phyloP scores from a whole-genome alignment of 371 early-diverging fungal genomes.

The Apophysomyces elegans region DNA sequence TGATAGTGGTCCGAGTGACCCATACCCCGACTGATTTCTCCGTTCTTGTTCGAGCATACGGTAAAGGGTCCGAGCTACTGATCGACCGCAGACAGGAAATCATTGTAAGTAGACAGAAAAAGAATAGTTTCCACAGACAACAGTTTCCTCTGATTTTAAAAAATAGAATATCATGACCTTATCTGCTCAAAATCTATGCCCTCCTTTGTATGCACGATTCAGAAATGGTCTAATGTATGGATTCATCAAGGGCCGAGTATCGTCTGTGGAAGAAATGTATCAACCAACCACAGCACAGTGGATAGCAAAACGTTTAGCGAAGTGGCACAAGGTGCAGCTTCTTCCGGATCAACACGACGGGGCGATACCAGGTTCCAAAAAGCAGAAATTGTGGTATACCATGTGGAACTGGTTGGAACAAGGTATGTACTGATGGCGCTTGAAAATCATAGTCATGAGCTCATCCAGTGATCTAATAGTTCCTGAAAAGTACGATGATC shows the following conservation, averaged over 20 bases:
- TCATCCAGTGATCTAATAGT: constrained; percentile 40
- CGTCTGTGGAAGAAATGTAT: constrained; percentile 72
- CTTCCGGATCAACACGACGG: constrained; percentile 19
- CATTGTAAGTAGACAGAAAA: constrained; percentile 59
- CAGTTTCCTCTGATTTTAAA: not conserved
- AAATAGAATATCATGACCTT: constrained; percentile 82
- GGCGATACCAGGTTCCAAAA: constrained; percentile 15
- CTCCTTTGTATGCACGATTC: constrained; percentile 87
- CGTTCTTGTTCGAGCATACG: constrained; percentile 89
- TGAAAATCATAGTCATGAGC: not conserved
- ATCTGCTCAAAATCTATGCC: constrained; percentile 71
- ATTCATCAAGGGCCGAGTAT: constrained; percentile 78
- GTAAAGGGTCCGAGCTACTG: constrained; percentile 81
- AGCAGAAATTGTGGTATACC: constrained; percentile 75
- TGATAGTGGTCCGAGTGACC: constrained; percentile 75
- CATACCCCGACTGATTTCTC: constrained; percentile 64
- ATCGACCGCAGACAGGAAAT: constrained; percentile 92
- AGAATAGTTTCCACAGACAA: not conserved
- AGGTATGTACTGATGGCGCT: constrained; percentile 40
- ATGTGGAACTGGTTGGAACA: constrained; percentile 82
- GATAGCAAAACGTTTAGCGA: constrained; percentile 80
- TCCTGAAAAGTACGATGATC: constrained; percentile 66
- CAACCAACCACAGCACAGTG: constrained; percentile 70
- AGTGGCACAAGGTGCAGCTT: constrained; percentile 77
- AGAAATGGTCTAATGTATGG: constrained; percentile 92